Conservation (phyloP, 352 stramenopile species). For the Phytopythium aichiense region DNA sequence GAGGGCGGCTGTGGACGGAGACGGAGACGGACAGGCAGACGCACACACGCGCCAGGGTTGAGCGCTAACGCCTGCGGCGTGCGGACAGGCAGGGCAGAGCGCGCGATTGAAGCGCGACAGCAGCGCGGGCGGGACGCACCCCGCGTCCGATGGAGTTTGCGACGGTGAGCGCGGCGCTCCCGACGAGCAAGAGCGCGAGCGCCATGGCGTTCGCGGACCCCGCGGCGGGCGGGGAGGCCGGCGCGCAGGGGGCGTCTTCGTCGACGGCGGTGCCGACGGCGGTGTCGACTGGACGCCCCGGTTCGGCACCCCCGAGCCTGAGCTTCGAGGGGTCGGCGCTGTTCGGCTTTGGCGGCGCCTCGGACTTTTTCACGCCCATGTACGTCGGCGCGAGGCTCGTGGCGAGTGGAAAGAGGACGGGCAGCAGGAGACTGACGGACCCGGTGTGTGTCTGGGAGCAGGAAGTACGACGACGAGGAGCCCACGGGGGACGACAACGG, state of each 20-base stretch:
- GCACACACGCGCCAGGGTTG: neutral
- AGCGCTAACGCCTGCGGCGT: neutral
- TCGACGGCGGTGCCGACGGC: neutral
- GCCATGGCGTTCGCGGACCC: slow-evolving; percentile 8
- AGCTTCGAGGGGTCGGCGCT: slow-evolving; percentile 43
- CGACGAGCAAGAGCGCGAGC: slow-evolving; percentile 7
- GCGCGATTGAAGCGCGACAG: neutral
- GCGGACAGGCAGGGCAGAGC: neutral
- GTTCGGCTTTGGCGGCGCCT: slow-evolving; percentile 40
- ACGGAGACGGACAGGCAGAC: neutral
- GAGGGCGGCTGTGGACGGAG: neutral
- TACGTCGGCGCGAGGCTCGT: slow-evolving; percentile 2
- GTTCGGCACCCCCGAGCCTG: slow-evolving; percentile 13
- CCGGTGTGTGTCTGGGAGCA: neutral
- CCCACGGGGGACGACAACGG: neutral
- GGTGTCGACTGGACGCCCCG: neutral
- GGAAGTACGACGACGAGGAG: slow-evolving; percentile 39
- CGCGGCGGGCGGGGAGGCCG: neutral
- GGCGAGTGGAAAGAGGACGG: neutral
- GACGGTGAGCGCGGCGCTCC: neutral
- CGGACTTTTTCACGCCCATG: slow-evolving; percentile 45
- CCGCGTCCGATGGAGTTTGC: slow-evolving; percentile 4
- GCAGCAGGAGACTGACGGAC: neutral
- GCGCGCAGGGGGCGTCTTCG: too few species aligned
- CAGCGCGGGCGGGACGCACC: neutral